These are phyloP conservation scores for Kalanchoe fedtschenkoi DNA, from an alignment of 164 flowering plant genomes.

Conservation along the genomic window DNA sequence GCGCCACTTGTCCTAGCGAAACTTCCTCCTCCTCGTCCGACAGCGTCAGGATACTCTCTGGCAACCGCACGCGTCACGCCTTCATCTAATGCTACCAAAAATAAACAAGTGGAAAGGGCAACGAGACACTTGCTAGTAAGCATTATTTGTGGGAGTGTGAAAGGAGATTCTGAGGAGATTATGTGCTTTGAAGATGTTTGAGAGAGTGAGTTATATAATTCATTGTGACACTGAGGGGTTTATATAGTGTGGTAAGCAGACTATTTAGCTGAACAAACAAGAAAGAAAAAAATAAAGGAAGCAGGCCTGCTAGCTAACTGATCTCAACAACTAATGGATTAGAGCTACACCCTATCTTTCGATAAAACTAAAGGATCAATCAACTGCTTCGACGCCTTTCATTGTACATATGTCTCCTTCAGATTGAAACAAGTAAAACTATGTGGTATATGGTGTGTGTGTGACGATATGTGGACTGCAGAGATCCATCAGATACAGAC, in stretches of 20 bases:
- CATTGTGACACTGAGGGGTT: not conserved
- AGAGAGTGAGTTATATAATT: no score
- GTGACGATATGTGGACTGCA: no score
- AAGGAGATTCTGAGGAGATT: not conserved
- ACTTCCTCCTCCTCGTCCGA: not conserved
- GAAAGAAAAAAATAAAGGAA: not conserved
- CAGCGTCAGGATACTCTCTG: not conserved
- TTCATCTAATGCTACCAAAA: not conserved
- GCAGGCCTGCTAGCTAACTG: not conserved
- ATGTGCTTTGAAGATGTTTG: no score
- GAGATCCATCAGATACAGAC: no score
- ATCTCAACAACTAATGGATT: not conserved
- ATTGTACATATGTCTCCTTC: no score
- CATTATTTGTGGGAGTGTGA: not conserved
- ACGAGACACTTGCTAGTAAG: not conserved
- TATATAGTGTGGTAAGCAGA: not conserved
- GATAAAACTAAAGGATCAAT: not conserved
- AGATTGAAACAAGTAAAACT: no score
- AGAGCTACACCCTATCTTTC: not conserved
- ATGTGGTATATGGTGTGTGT: no score
- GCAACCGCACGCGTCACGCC: not conserved
- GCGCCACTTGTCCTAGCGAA: constrained; percentile 15
- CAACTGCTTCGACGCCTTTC: no score
- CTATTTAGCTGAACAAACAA: not conserved
- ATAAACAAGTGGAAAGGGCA: not conserved